Evolutionary conservation across 78 protist genomes (phyloP), one percentile per base, ranked within the genome.

Genomic region (Dictyostelium intermedium): DNA sequence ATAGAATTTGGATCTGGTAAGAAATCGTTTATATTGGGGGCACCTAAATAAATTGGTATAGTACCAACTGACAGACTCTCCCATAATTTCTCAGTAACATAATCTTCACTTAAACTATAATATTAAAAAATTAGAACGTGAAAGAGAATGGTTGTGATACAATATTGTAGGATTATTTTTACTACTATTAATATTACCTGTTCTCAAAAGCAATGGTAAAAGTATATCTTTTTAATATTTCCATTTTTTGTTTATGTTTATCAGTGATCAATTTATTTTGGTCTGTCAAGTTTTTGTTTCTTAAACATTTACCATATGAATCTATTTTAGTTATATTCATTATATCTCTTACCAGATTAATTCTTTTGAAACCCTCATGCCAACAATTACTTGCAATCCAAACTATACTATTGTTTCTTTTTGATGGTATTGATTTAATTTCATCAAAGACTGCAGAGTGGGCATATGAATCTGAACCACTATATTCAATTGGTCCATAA

Each of bases 31-130:
- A 41, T 74, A 69, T 92, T 92, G 8, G 85, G 84, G 20, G 96
- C 92, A 16, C 96, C 96, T 10, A 77, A 39, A 81, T 92, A 92
- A 1, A 92, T 61, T 60, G 85, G 80, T 14, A 80, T 39, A 0
- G 91, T 45, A 9, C 82, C 82, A 39, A 39, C 56, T 18, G 82
- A 77, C n/a, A 77, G 10, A 18, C 50, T 41, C 30, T 77, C 61
- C 82, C 82, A 77, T 34, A 77, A 6, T 34, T 77, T 77, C 41
- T 77, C 82, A 18, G 82, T 77, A 0, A 77, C 56, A 50, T 50
- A 50, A 50, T 50, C 61, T 50, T 50, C 23, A 50, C 61, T 16
- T 50, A 50, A 50, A 50, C 61, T 50, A n/a, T n/a, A n/a, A n/a
- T n/a, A n/a, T n/a, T n/a, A n/a, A n/a, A n/a, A n/a, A n/a, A n/a